These are phyloP conservation scores for Pythium coloratum DNA, from an alignment of 352 stramenopile species.

Conservation along the genomic window DNA sequence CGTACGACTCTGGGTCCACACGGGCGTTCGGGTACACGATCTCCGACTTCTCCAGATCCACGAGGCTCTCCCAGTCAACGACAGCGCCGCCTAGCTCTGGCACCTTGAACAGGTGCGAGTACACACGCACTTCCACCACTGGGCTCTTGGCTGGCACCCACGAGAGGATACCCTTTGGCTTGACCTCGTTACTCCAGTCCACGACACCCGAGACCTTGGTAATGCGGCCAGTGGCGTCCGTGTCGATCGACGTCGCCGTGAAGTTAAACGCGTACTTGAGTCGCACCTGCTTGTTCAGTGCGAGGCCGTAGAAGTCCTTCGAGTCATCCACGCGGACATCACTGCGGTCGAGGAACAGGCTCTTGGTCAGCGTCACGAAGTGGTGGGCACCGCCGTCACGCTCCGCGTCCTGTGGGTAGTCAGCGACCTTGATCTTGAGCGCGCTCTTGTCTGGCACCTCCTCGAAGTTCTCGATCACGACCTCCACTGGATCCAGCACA, in stretches of 20 bases:
- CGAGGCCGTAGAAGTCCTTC: constrained; percentile 94
- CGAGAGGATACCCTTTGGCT: constrained; percentile 95
- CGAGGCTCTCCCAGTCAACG: constrained; percentile 75
- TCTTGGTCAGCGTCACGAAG: constrained; percentile 59
- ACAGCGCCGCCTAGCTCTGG: constrained; percentile 66
- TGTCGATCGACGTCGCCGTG: constrained; percentile 89
- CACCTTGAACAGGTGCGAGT: constrained; percentile 97
- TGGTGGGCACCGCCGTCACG: constrained; percentile 61
- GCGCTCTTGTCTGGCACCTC: constrained; percentile 35
- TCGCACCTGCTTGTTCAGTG: constrained; percentile 94
- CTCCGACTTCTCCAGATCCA: constrained; percentile 87
- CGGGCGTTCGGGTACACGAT: constrained; percentile 83
- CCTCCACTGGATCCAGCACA: constrained; percentile 75
- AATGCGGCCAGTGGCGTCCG: constrained; percentile 52
- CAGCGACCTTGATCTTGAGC: constrained; percentile 54
- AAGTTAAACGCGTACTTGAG: constrained; percentile 96
- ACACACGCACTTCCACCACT: constrained; percentile 92
- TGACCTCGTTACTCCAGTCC: constrained; percentile 78
- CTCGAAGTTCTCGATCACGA: constrained; percentile 72
- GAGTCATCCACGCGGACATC: constrained; percentile 66
- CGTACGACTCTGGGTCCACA: constrained; percentile 81
- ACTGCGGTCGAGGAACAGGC: constrained; percentile 68
- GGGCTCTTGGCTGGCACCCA: constrained; percentile 92
- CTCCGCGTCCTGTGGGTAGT: constrained; percentile 74
- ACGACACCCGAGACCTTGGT: constrained; percentile 63